These are phyloP conservation scores for Monosporozyma servazzii DNA, from an alignment of 805 yeast genomes.

Conservation along the genomic window DNA sequence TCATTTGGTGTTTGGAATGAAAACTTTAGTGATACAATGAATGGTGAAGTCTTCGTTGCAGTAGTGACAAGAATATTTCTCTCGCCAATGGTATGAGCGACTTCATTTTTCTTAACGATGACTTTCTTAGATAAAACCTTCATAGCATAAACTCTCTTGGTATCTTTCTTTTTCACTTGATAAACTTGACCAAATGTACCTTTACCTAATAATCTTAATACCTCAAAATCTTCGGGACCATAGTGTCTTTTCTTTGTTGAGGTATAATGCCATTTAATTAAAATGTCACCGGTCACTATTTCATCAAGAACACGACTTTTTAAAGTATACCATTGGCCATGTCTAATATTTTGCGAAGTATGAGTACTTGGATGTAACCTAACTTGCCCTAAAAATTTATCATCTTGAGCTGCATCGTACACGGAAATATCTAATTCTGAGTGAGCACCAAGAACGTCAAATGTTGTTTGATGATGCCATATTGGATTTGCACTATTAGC, in stretches of 20 bases:
- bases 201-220: constrained; percentile 80
- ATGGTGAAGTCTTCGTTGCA: constrained; percentile 79
- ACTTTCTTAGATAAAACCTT: constrained; percentile 90
- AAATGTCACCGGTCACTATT: constrained; percentile 66
- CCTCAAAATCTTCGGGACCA: constrained; percentile 93
- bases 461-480: constrained; percentile 89
- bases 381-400: constrained; percentile 79
- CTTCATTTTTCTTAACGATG: constrained; percentile 92
- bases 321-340: constrained; percentile 66
- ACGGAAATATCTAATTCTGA: constrained; percentile 85
- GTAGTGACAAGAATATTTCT: constrained; percentile 90
- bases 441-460: constrained; percentile 80
- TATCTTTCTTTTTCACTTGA: constrained; percentile 88
- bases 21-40: constrained; percentile 90
- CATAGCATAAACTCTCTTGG: constrained; percentile 92
- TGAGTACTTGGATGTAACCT: constrained; percentile 54
- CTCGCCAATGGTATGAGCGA: constrained; percentile 97
- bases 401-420: constrained; percentile 77
- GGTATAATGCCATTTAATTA: constrained; percentile 65
- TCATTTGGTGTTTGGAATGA: constrained; percentile 94
- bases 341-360: constrained; percentile 28
- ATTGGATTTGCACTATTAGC: constrained; percentile 36
- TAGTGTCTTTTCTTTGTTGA: constrained; percentile 63
- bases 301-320: constrained; percentile 70
- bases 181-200: constrained; percentile 98